A percentile compares a stretch with the other conserved stretches of the same genome.
These are phyloP conservation scores for Anaeramoeba flamelloides DNA, from an alignment of 78 protist species.

Conservation along the genomic window DNA sequence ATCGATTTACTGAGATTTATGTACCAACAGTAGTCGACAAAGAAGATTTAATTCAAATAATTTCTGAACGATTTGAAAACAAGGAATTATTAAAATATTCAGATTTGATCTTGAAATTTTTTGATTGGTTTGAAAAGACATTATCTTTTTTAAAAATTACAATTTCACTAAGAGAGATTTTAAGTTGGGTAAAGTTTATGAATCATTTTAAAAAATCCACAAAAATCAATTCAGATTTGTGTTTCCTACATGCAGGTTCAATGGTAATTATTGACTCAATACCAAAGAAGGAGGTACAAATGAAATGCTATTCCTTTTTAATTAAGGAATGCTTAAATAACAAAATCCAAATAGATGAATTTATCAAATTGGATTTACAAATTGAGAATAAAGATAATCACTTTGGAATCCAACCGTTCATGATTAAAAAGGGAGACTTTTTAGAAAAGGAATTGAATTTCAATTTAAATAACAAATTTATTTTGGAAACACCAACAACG, in stretches of 20 bases:
- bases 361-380: too few species aligned
- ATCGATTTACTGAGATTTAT: slow-evolving; percentile 89
- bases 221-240: neutral
- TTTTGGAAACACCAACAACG: slow-evolving; percentile 74
- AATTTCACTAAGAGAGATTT: neutral
- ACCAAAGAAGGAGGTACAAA: neutral
- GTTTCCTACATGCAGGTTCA: slow-evolving; percentile 5
- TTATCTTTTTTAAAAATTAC: neutral
- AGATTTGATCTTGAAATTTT: neutral
- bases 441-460: neutral
- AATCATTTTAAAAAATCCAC: neutral
- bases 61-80: slow-evolving; percentile 21
- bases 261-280: neutral
- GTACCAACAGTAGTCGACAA: slow-evolving; percentile 42
- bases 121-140: neutral
- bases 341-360: neutral
- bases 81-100: neutral
- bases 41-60: slow-evolving; percentile 37
- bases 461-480: slow-evolving; percentile 14
- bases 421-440: neutral
- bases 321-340: neutral
- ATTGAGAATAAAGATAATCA: neutral
- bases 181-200: neutral
- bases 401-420: neutral
- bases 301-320: neutral